Base-by-base conservation (phyloP, 2,329 filamentous ascomycete species). In the Nakataea oryzae region DNA sequence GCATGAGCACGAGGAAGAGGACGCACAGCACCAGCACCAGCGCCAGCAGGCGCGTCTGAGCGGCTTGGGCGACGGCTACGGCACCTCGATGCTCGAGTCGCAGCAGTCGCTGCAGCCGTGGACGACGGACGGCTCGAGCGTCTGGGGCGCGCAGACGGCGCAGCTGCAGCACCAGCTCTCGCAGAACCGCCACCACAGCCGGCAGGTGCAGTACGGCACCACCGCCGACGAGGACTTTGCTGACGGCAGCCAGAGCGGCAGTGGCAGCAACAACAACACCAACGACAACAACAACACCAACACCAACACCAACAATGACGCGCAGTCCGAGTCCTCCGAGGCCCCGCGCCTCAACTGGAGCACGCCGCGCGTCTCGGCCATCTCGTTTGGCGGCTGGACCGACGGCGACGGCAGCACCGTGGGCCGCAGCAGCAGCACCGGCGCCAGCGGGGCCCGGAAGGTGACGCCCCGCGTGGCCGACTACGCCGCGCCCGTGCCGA, bases 301-400 rank as follows among this genome's bases (percentile, higher is more conserved):
- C 54, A 24, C 41, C 30, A n/a, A 24, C 24, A 17, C 13, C 59
- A 28, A 55, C 9, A 54, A 34, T 14, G 30, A 34, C 60, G 30
- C 30, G 12, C 11, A 3, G 12, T 50, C 54, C 13, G n/a, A 54
- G 50, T 24, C 24, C 59, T 34, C 47, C 13, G 60, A 61, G 26
- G 29, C 60, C 24, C 60, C 60, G 11, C 55, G 54, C 17, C 50
- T 61, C 30, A 41, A 61, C 60, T 61, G 54, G 60, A 41, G 26
- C 32, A 61, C 54, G 9, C 60, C 60, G 14, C 30, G 54, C 17
- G 27, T 61, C 17, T 61, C 60, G 7, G 54, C 54, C 26, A 34
- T 61, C 54, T 57, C 60, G 3, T 12, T 61, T 30, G 30, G 54
- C 8, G 56, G 54, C 54, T 61, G 34, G 30, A 32, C 26, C 30